These are phyloP conservation scores for Abrus pulchellus DNA, from an alignment of 306 rosid species.

Conservation along the genomic window DNA sequence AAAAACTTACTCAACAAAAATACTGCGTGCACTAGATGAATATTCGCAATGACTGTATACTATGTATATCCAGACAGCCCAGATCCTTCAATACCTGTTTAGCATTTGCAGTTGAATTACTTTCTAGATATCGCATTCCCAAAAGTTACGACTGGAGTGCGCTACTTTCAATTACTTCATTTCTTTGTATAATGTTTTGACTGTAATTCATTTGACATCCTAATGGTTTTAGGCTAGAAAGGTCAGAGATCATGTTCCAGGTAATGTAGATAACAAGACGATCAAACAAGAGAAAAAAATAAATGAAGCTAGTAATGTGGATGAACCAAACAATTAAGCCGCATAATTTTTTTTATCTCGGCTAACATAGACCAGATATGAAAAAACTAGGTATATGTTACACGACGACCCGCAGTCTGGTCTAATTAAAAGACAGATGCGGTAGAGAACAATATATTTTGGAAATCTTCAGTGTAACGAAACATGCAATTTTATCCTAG, in stretches of 20 bases:
- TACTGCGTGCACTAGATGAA: not conserved
- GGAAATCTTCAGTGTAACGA: not conserved
- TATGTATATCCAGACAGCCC: not conserved
- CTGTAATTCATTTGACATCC: not conserved
- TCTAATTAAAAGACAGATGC: too few species aligned
- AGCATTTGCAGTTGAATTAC: not conserved
- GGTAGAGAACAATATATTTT: not conserved
- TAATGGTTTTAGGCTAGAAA: conserved; percentile 11
- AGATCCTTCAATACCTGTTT: not conserved
- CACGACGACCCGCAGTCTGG: not conserved
- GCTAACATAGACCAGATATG: not conserved
- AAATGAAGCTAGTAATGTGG: not conserved
- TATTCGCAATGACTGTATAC: not conserved
- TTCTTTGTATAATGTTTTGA: not conserved
- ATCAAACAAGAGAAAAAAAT: not conserved
- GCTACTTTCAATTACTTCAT: not conserved
- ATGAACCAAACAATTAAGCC: not conserved
- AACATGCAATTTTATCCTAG: not conserved
- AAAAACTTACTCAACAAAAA: not conserved
- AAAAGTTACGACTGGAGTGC: not conserved
- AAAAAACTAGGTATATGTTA: not conserved
- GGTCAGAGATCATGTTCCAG: not conserved
- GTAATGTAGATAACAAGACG: not conserved
- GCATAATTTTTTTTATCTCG: not conserved
- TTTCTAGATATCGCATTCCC: not conserved